Conservation (phyloP, 2,329 filamentous ascomycete species). For the Coniochaeta sp. region DNA sequence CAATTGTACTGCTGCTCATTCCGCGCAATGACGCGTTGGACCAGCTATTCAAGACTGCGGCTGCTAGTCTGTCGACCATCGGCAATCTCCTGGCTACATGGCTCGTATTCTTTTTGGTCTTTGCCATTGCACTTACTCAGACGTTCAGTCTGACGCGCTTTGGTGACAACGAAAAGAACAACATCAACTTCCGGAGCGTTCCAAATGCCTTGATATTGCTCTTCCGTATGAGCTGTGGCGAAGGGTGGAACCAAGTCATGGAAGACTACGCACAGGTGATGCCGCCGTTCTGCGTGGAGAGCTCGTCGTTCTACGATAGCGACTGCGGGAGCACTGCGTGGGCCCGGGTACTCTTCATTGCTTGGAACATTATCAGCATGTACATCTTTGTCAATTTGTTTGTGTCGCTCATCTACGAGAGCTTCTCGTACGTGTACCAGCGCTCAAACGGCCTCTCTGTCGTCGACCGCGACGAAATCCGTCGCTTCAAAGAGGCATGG, state of each 20-base stretch:
- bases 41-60: conserved; percentile 97
- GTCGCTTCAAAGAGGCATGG: conserved; percentile 98
- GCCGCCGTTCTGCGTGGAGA: conserved; percentile 72
- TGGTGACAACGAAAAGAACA: conserved; percentile 60
- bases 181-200: conserved; percentile 88
- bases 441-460: conserved; percentile 86
- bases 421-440: conserved; percentile 98
- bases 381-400: conserved; percentile 99
- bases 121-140: conserved; percentile 92
- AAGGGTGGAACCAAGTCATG: conserved; percentile 97
- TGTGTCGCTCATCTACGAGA: conserved; percentile 97
- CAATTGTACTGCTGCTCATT: conserved; percentile 82
- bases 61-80: conserved; percentile 85
- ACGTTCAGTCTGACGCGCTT: conserved; percentile 93
- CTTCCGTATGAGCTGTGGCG: conserved; percentile 87
- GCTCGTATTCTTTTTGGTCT: conserved; percentile 95
- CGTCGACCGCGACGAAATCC: conserved; percentile 87
- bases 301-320: conserved; percentile 67
- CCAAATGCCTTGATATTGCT: conserved; percentile 89
- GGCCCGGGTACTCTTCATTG: conserved; percentile 84
- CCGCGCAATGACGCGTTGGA: conserved; percentile 95
- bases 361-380: conserved; percentile 99
- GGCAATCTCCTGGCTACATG: conserved; percentile 90
- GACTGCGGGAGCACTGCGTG: conserved; percentile 90
- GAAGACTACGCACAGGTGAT: conserved; percentile 82